Base-by-base conservation (phyloP, 1,284 basidiomycete species). In the Trametes polyzona region DNA sequence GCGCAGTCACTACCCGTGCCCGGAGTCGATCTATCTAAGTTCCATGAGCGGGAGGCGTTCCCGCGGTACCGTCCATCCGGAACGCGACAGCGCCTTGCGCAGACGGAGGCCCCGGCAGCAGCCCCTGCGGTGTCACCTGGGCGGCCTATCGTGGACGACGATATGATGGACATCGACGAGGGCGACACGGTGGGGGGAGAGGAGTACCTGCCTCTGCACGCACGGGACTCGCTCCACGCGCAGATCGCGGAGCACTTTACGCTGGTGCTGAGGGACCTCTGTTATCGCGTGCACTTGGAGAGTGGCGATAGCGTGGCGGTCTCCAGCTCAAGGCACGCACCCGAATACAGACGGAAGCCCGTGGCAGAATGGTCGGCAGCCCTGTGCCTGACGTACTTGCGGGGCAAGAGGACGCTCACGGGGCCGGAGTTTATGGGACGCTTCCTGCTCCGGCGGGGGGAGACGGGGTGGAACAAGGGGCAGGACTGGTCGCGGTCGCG, bases 161-260 rank as follows among this genome's bases (percentile, higher is more conserved):
- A 84, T 59, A 71, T 71, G 52, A 86, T 87, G 84, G 80, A 84
- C 57, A 70, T 88, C 19, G 88, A 90, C 64, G 82, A 85, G 36
- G 82, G 82, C 36, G 67, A 67, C 30, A 26, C 43, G 17, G 19
- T 52, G 12, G 41, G 58, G 19, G 48, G 64, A 19, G 67, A 68
- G 30, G 59, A 66, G 52, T 65, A 62, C 57, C 46, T 64, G 41
- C 83, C 82, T 5, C 78, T 75, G 43, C 83, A 89, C 66, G 78
- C 86, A 4, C 75, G 87, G 55, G 86, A 88, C 69, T 73, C 80
- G 54, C 78, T 92, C 39, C 90, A 92, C 67, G 68, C 83, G 29
- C 83, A 88, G 63, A 79, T 90, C 43, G 78, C 88, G 48, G 83
- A 86, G 44, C 83, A 90, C 67, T 91, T 92, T 68, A 78, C 77